Evolutionary conservation across 495 filamentous ascomycete genomes (phyloP).

Genomic region (Bacidia gigantensis): DNA sequence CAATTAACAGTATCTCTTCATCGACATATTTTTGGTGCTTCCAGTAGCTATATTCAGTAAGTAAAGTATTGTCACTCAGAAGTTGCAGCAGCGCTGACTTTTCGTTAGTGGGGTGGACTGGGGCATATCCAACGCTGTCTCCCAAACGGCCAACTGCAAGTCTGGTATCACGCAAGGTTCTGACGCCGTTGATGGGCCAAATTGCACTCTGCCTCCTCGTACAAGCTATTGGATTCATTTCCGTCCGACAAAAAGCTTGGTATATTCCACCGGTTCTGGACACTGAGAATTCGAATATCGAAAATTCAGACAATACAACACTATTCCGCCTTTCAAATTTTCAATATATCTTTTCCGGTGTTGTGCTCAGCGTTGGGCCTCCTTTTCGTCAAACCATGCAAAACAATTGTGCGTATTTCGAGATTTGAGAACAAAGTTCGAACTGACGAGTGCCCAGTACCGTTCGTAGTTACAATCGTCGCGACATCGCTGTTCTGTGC

Average conservation of each 20-base stretch:
- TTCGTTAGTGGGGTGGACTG: slow-evolving; percentile 77
- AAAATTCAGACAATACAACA: slow-evolving; percentile 83
- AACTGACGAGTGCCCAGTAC: slow-evolving; percentile 36
- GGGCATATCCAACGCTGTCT: slow-evolving; percentile 62
- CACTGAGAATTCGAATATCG: slow-evolving; percentile 61
- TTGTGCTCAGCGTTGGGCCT: slow-evolving; percentile 76
- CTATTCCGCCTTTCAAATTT: slow-evolving; percentile 84
- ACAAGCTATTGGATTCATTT: slow-evolving; percentile 58
- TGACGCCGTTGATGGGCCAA: slow-evolving; percentile 81
- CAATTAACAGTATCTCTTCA: slow-evolving; percentile 92
- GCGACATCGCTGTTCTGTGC: slow-evolving; percentile 47
- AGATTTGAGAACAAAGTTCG: not conserved
- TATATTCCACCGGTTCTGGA: slow-evolving; percentile 58
- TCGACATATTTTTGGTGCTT: slow-evolving; percentile 83
- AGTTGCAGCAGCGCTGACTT: slow-evolving; percentile 8
- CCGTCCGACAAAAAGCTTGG: slow-evolving; percentile 68
- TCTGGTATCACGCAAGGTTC: slow-evolving; percentile 83
- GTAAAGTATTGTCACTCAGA: slow-evolving; percentile 21
- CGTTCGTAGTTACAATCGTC: slow-evolving; percentile 68
- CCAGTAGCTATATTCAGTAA: slow-evolving; percentile 93
- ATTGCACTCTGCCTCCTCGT: slow-evolving; percentile 68
- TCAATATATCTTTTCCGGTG: slow-evolving; percentile 80
- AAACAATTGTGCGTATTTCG: slow-evolving; percentile 51
- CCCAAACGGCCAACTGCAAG: slow-evolving; percentile 82
- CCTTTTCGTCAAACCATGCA: slow-evolving; percentile 76